Percentiles rank a stretch among this genome's conserved stretches.
phyloP scores from a whole-genome alignment of 129 eudicot species.

The Helianthus tuberosus region DNA sequence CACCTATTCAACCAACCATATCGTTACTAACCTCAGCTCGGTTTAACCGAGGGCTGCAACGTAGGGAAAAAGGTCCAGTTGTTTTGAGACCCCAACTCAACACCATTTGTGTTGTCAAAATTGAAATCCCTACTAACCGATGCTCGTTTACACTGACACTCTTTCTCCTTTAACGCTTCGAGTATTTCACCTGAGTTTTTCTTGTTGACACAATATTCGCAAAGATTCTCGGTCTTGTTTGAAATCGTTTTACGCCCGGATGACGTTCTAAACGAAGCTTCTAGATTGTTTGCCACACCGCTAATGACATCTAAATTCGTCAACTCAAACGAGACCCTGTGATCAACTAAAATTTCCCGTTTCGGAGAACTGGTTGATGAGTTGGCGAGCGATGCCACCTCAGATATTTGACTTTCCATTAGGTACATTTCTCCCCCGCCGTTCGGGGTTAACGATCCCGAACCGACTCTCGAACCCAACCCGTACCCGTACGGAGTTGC shows the following conservation, averaged over 20 bases:
- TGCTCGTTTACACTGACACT: constrained; percentile 45
- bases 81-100: constrained; percentile 52
- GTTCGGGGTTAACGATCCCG: constrained; percentile 77
- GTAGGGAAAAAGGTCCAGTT: constrained; percentile 93
- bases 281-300: constrained; percentile 36
- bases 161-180: constrained; percentile 36
- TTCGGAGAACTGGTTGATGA: constrained; percentile 51
- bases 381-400: constrained; percentile 81
- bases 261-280: constrained; percentile 31
- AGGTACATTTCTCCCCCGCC: constrained; percentile 51
- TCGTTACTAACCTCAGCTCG: constrained; percentile 44
- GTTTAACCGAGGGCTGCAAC: constrained; percentile 69
- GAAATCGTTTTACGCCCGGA: constrained; percentile 27
- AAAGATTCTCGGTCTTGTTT: constrained; percentile 29
- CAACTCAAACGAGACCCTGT: constrained; percentile 83
- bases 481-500: constrained; percentile 66
- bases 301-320: constrained; percentile 45
- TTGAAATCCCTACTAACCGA: constrained; percentile 77
- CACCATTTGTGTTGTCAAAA: constrained; percentile 64
- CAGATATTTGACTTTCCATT: constrained; percentile 61
- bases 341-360: constrained; percentile 54
- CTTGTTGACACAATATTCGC: constrained; percentile 38
- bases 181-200: constrained; percentile 30
- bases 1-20: constrained; percentile 17
- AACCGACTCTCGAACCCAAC: constrained; percentile 62